Conservation (phyloP, 352 stramenopile species). For the Globisporangium paroecandrum region DNA sequence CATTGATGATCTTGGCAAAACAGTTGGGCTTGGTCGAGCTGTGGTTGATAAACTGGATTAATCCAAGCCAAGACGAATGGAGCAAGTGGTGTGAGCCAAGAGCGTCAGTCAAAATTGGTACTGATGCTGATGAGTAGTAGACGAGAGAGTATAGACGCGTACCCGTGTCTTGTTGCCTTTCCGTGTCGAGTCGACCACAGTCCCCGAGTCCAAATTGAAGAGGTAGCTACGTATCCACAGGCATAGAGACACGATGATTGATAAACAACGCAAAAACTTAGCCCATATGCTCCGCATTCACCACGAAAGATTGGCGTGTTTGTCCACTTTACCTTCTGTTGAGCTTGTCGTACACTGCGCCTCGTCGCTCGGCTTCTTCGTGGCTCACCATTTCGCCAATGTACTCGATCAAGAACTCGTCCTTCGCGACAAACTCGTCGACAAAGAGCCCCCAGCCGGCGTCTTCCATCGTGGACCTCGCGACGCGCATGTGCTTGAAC, state of each 20-base stretch:
- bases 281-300: conserved; percentile 6
- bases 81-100: neutral
- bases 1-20: conserved; percentile 85
- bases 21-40: conserved; percentile 79
- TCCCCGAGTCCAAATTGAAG: conserved; percentile 93
- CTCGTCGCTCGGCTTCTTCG: conserved; percentile 87
- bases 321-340: conserved; percentile 49
- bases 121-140: neutral
- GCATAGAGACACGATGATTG: too few species aligned
- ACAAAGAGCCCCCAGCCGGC: conserved; percentile 92
- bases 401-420: conserved; percentile 95
- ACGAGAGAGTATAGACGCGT: conserved; percentile 14
- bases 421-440: conserved; percentile 83
- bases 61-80: neutral
- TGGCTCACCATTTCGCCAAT: conserved; percentile 92
- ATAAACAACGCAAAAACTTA: too few species aligned
- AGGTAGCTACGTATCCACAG: conserved; percentile 61
- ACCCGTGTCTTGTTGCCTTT: conserved; percentile 94
- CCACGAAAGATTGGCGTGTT: neutral
- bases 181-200: conserved; percentile 89
- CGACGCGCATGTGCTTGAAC: conserved; percentile 72
- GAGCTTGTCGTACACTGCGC: conserved; percentile 85
- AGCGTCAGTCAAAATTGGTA: neutral
- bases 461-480: conserved; percentile 66
- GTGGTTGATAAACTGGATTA: conserved; percentile 87